Percentiles rank a stretch among this genome's conserved stretches.
Conservation (phyloP, 2,329 filamentous ascomycete species). For the Fusarium sp. region DNA sequence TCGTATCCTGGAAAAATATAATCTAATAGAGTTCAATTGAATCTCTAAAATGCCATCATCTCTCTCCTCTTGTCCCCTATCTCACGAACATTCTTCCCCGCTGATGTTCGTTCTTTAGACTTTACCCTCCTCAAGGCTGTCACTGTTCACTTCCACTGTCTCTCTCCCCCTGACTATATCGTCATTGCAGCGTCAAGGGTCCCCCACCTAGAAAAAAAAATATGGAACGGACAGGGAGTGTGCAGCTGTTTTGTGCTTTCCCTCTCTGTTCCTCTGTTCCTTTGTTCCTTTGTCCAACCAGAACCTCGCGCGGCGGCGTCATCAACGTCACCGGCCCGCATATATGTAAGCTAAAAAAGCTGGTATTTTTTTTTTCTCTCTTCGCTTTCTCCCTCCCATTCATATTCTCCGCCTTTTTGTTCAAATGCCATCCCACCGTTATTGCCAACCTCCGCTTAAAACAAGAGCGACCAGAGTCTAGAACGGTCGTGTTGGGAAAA, state of each 20-base stretch:
- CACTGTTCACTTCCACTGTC: conserved; percentile 11
- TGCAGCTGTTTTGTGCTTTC: conserved; percentile 14
- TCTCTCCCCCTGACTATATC: conserved; percentile 36
- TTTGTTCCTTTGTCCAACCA: conserved; percentile 36
- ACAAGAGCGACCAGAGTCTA: conserved; percentile 16
- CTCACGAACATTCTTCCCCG: background rate
- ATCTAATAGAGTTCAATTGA: conserved; percentile 14
- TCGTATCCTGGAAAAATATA: background rate
- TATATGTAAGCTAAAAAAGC: background rate
- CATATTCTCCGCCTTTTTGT: conserved; percentile 31
- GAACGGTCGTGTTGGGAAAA: conserved; percentile 15
- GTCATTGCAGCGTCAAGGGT: conserved; percentile 50
- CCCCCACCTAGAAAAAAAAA: conserved; percentile 39
- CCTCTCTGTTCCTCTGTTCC: too few relatives aligned
- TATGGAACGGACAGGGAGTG: conserved; percentile 19
- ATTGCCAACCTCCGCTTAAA: conserved; percentile 10
- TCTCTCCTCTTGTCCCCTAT: background rate
- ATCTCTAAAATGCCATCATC: conserved; percentile 23
- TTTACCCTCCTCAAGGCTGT: conserved; percentile 11
- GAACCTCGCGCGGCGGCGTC: conserved; percentile 35
- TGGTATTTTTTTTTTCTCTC: conserved; percentile 3
- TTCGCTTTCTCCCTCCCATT: conserved; percentile 5
- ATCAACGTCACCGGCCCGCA: conserved; percentile 46
- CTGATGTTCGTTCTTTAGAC: conserved; percentile 3
- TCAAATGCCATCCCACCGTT: background rate